Base-by-base conservation (phyloP, 805 yeast genomes). In the Komagataella phaffii region DNA sequence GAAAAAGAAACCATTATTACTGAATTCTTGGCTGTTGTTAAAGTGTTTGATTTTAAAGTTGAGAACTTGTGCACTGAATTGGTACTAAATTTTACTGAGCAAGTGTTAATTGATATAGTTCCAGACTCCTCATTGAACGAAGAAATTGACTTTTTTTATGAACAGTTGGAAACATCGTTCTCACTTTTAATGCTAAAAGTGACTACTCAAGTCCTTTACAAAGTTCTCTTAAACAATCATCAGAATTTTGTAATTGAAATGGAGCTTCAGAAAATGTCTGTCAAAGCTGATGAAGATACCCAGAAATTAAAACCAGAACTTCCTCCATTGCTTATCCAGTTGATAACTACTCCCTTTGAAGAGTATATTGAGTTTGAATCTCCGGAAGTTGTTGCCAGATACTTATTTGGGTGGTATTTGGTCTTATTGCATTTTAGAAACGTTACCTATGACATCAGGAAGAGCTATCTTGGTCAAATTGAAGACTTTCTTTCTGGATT, bases 331-430 rank as follows among this genome's bases (percentile, higher is more conserved):
- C 61, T 85, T 36, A 53, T 83, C 7, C 56, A 64, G 0, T 59
- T 60, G 30, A 56, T 76, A 5, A 50, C 56, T 6, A 57, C 62
- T 1, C 59, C 66, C 24, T 61, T 67, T 3, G 59, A 62, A 43
- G 75, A 71, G 21, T 71, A 70, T 52, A 54, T 72, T 24, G 77
- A 59, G 18, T 57, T 58, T 51, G 74, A 73, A 46, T 68, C 69
- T 23, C 68, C 65, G 19, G 53, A 57, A 24, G 61, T 60, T 3
- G 61, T 72, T 47, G 59, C 73, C 24, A 68, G 63, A 18, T 84
- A 76, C 59, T 57, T 84, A 40, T 83, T 86, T 82, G 68, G 79
- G 52, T 89, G 95, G 95, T 68, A 66, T 54, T 67, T 87, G 51
- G 63, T 85, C 0, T 72, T 85, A 55, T 68, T 67, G 24, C 80